phyloP scores from a whole-genome alignment of 2,329 filamentous ascomycete genomes.

The Fusarium anguioides region DNA sequence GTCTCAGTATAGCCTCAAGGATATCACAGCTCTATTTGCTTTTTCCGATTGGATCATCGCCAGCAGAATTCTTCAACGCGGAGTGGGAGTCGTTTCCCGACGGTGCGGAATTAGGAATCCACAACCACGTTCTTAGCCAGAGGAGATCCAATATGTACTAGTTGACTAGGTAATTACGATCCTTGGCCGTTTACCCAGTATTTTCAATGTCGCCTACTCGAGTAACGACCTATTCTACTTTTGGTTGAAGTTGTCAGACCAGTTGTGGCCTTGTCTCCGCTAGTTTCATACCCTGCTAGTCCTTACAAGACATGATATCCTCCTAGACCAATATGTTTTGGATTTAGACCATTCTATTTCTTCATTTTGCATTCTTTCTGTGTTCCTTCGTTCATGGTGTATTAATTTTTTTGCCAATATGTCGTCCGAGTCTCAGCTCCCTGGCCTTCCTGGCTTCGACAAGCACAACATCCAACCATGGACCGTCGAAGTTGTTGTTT shows the following conservation, averaged over 20 bases:
- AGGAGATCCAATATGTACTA: not conserved
- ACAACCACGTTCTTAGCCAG: not conserved
- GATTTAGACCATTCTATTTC: not conserved
- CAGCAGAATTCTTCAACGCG: too few relatives aligned
- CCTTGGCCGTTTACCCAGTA: not conserved
- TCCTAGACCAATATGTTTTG: constrained; percentile 12
- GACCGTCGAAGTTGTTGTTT: constrained; percentile 53
- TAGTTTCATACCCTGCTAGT: not conserved
- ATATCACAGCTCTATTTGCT: not conserved
- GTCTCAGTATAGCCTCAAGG: not conserved
- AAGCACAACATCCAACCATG: constrained; percentile 55
- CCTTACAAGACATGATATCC: not conserved
- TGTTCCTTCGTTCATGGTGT: not conserved
- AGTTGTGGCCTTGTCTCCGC: not conserved
- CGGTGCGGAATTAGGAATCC: constrained; percentile 6
- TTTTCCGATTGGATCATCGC: too few relatives aligned
- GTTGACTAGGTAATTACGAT: not conserved
- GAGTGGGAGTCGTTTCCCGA: not conserved
- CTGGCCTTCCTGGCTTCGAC: constrained; percentile 40
- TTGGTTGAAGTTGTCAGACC: not conserved
- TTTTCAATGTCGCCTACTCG: not conserved
- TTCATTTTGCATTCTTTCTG: not conserved
- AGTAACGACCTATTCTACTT: not conserved
- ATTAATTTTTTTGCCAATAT: constrained; percentile 1
- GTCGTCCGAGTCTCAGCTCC: constrained; percentile 34